Base-by-base conservation (phyloP, 805 yeast genomes). In the Nakazawaea holstii region DNA sequence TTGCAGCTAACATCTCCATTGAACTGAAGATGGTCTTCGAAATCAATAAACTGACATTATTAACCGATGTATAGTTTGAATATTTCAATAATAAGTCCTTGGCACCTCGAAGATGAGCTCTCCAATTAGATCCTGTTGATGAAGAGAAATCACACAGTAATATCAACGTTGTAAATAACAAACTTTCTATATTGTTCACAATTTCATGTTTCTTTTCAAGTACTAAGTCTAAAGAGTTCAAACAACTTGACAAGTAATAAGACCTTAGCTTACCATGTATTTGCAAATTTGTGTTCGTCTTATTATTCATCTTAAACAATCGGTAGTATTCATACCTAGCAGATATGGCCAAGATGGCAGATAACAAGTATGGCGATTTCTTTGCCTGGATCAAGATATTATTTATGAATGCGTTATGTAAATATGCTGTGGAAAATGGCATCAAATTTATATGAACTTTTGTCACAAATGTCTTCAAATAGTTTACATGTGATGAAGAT, bases 261-360 rank as follows among this genome's bases (percentile, higher is more conserved):
- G 84, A 78, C 33, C 66, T 76, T 72, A 39, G 80, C 77, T 56
- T 75, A 74, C 63, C 81, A 82, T 64, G 87, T 80, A 55, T 55
- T 57, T 45, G 55, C 4, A 47, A 32, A 27, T 29, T 42, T 15
- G 27, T 53, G 13, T 42, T 33, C 15, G 45, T 14, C 10, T 48
- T 29, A 11, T 43, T 49, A n/a, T 55, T 54, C 33, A 49, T 43
- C 13, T 52, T 52, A 6, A 49, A 37, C 15, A 51, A 48, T 47
- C 65, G 65, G 43, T 62, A 62, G 35, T 60, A 56, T 51, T 66
- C 68, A 15, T 76, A 72, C 36, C 80, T 71, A 0, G 92, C 91
- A 2, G 92, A 87, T 38, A 81, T 83, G 0, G 92, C 87, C 39
- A 86, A 58, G 4, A 84, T 72, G 0, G 91, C 89, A 45, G 86